Evolutionary conservation across 2,329 filamentous ascomycete genomes (phyloP).

Genomic region (Penicillium sp.): DNA sequence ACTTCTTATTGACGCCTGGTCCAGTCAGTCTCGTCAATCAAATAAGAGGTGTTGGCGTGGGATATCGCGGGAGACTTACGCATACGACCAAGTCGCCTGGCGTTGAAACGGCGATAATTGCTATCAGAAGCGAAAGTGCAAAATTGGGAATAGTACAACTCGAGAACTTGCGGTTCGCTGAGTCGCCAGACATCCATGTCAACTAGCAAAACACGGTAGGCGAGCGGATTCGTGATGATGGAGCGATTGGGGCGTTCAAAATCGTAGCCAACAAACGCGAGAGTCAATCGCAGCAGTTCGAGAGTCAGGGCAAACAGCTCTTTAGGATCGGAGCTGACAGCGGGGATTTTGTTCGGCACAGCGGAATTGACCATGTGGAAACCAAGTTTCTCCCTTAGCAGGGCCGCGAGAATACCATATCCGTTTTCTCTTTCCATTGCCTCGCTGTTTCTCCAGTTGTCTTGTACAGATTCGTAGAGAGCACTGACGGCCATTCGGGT

Average conservation of each 20-base stretch:
- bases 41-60: not conserved
- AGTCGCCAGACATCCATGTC: constrained; percentile 92
- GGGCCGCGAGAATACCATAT: constrained; percentile 81
- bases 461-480: constrained; percentile 80
- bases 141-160: constrained; percentile 92
- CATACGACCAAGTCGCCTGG: constrained; percentile 83
- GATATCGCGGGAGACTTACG: constrained; percentile 57
- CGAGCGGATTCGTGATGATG: constrained; percentile 92
- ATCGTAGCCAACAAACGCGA: constrained; percentile 88
- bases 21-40: constrained; percentile 19
- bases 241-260: constrained; percentile 78
- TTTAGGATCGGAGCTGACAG: constrained; percentile 38
- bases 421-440: constrained; percentile 97
- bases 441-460: constrained; percentile 96
- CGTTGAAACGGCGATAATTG: constrained; percentile 90
- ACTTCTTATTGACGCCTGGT: constrained; percentile 80
- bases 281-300: constrained; percentile 71
- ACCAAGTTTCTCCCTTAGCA: constrained; percentile 77
- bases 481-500: constrained; percentile 78
- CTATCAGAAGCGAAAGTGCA: constrained; percentile 84
- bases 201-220: constrained; percentile 87
- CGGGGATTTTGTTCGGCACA: constrained; percentile 47
- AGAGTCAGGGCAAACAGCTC: constrained; percentile 56
- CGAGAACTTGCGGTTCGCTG: constrained; percentile 74
- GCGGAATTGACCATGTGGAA: constrained; percentile 28